Base-by-base conservation (phyloP, 202 grass and related monocot species). In the Panicum hallii region DNA sequence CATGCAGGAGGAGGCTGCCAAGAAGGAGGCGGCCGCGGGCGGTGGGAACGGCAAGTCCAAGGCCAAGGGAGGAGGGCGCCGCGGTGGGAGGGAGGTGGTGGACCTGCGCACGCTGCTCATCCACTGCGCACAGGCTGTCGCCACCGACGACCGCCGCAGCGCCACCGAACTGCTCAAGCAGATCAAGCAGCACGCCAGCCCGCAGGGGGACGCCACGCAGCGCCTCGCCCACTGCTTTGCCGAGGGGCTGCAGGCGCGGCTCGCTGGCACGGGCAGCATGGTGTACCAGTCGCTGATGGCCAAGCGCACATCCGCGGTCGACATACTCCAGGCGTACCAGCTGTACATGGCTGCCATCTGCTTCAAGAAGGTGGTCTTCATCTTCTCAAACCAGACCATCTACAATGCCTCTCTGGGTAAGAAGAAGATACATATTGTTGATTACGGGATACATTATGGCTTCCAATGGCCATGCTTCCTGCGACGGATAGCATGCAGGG, bases 401-500 rank as follows among this genome's bases (percentile, higher is more conserved):
- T 84, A 73, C 61, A 80, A 92, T 72, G 88, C 87, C 0, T 38
- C 74, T 16, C 38, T 89, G 77, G 87, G 84, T 44, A 89, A 89
- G 70, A 88, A 87, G 54, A 95, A 87, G 80, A 64, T 98, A 54
- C 95, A 98, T 65, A 98, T 98, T 3, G 74, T 98, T 0, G 91
- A 98, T 52, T 98, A 90, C 0, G 95, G 95, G 22, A 93, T 98
- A 77, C 80, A 90, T 0, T 89, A 93, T 22, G 95, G 95, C 11
- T 95, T 98, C 81, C 95, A 98, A 72, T 98, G 95, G 95, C 95
- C 95, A 0, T 95, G 92, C 72, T 88, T 98, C 49, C 61, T 98
- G 41, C 76, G 86, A 6, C 63, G 43, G 8, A 87, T 95, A 63
- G 57, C 91, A 46, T 17, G n/a, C 3, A 81, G 90, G 65, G 64